These are phyloP conservation scores for Paramecium sonneborni DNA, from an alignment of 73 alveolate genomes.

Conservation along the genomic window DNA sequence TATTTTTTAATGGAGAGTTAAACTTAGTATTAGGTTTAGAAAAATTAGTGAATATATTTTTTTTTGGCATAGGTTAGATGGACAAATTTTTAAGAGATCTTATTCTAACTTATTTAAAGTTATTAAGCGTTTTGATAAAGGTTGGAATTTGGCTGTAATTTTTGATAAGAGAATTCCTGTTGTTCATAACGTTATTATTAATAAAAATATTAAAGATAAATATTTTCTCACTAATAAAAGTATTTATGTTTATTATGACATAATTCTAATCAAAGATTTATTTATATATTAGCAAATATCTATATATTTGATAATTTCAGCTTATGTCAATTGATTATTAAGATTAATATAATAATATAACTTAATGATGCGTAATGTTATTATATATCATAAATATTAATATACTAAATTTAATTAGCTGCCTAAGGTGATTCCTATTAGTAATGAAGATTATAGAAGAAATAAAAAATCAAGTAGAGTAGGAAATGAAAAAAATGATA, in stretches of 20 bases:
- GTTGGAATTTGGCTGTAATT: background rate
- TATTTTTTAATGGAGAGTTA: background rate
- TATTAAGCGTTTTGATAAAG: background rate
- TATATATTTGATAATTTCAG: background rate
- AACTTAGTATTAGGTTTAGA: background rate
- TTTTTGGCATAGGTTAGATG: background rate
- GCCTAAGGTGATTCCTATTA: background rate
- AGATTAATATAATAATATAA: background rate
- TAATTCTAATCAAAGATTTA: background rate
- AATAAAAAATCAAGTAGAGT: constrained; percentile 26
- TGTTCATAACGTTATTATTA: background rate
- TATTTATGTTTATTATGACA: background rate
- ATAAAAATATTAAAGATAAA: background rate
- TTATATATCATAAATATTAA: background rate
- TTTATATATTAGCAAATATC: too few relatives aligned
- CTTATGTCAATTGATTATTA: background rate
- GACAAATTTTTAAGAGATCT: background rate
- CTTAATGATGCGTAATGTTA: constrained; percentile 17
- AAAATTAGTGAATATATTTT: background rate
- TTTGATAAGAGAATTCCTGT: background rate
- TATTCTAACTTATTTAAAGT: background rate
- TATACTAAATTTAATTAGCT: background rate
- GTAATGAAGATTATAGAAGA: constrained; percentile 46
- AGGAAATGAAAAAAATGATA: constrained; percentile 14
- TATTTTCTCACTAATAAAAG: too few relatives aligned